Evolutionary conservation across 305 asterid species (phyloP).

Genomic region (Solanum aculeatissimum): DNA sequence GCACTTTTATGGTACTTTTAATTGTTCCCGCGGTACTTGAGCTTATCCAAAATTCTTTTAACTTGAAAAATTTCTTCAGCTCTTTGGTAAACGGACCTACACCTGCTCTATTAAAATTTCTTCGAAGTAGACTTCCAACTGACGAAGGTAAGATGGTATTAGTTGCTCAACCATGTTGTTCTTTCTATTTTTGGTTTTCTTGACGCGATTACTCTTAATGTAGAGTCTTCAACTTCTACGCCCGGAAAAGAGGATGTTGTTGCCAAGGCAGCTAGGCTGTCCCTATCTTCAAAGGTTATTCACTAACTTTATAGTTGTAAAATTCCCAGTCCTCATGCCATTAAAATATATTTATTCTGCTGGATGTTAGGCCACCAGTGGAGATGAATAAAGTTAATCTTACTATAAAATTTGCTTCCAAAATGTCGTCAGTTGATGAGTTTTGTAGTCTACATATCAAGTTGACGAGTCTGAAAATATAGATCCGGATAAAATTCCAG

Average conservation of each 20-base stretch:
- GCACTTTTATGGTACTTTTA: background rate
- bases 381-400: background rate
- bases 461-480: background rate
- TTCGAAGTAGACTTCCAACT: conserved; percentile 80
- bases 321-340: background rate
- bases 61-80: conserved; percentile 30
- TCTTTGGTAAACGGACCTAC: conserved; percentile 91
- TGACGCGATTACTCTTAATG: background rate
- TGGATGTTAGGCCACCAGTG: background rate
- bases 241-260: conserved; percentile 51
- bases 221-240: conserved; percentile 51
- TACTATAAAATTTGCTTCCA: background rate
- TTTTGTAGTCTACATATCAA: background rate
- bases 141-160: conserved; percentile 60
- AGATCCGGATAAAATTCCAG: background rate
- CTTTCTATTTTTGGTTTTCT: background rate
- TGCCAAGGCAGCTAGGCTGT: conserved; percentile 54
- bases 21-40: background rate
- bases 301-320: background rate
- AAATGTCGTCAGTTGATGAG: background rate
- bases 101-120: conserved; percentile 65
- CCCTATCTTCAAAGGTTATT: conserved; percentile 74
- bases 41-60: background rate
- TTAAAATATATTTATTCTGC: background rate
- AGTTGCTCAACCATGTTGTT: conserved; percentile 5